Base-by-base conservation (phyloP, 169 alveolate genomes). In the Babesia gibsoni region DNA sequence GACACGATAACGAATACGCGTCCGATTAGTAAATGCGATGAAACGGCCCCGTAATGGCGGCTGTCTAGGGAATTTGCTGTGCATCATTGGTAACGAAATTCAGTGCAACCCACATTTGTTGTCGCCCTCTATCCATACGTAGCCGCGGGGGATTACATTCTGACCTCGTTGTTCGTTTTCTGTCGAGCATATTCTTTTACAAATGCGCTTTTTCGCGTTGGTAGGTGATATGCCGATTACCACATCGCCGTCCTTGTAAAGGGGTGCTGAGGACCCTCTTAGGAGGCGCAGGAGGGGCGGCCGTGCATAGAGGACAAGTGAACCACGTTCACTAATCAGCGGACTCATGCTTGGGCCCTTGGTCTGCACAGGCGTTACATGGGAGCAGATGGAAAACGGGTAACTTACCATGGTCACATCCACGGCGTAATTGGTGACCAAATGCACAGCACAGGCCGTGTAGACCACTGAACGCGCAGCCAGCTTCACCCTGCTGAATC, bases 321-420 rank as follows among this genome's bases (percentile, higher is more conserved):
- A 2, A 12, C 83, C 41, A 5, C 27, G 14, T 20, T 65, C 74
- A 39, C 42, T 56, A 16, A 77, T 77, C 23, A 45, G 49, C 9
- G 86, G 86, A 35, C 41, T 53, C 86, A 77, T 77, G 37, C 86
- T 77, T 23, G 86, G 86, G 37, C 86, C 86, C 58, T 67, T 67
- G 14, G 86, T 77, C 86, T 77, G 52, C 49, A 3, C 9, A 25
- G 2, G 35, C 23, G 9, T 43, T 14, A 58, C 35, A 1, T 1
- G 20, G 16, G 36, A 48, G 12, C 1, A 29, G 2, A 32, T 46
- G 49, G n/a, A 16, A 45, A 35, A 10, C 16, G 65, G 3, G n/a
- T 16, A n/a, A 64, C 65, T 7, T 64, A 74, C 84, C 84, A 67
- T 29, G 25, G 84, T 74, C 46, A 64, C 79, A 36, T 74, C 84